Evolutionary conservation across 2,329 filamentous ascomycete genomes (phyloP).

Genomic region (Pezicula neosporulosa): DNA sequence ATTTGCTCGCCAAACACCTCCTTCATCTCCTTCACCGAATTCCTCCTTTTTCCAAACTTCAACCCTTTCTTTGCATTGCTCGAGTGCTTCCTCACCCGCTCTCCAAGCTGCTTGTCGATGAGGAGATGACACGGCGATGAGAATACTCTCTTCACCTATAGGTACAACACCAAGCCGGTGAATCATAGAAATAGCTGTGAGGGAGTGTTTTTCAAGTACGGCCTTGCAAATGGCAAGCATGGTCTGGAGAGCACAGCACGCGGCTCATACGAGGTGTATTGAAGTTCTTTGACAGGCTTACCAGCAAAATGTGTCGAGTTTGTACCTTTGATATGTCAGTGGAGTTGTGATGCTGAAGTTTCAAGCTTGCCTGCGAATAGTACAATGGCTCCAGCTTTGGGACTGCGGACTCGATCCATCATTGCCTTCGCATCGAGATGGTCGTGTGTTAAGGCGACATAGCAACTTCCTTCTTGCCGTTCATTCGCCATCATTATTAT

Average conservation of each 20-base stretch:
- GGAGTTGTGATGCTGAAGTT: slow-evolving; percentile 1
- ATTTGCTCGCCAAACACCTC: slow-evolving; percentile 83
- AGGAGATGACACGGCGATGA: slow-evolving; percentile 80
- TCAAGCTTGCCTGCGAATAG: slow-evolving; percentile 62
- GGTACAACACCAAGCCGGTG: slow-evolving; percentile 85
- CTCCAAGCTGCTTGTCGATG: slow-evolving; percentile 84
- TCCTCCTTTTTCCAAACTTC: slow-evolving; percentile 96
- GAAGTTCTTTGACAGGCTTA: slow-evolving; percentile 69
- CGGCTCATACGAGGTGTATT: slow-evolving; percentile 72
- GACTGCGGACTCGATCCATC: slow-evolving; percentile 67
- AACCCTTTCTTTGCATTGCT: slow-evolving; percentile 79
- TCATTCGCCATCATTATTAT: slow-evolving; percentile 31
- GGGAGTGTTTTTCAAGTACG: slow-evolving; percentile 55
- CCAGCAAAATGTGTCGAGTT: slow-evolving; percentile 75
- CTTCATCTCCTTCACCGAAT: slow-evolving; percentile 72
- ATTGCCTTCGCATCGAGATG: slow-evolving; percentile 52
- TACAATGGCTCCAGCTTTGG: slow-evolving; percentile 72
- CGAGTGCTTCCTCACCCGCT: slow-evolving; percentile 85
- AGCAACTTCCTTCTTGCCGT: slow-evolving; percentile 48
- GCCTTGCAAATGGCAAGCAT: slow-evolving; percentile 61
- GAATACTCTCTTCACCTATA: slow-evolving; percentile 88
- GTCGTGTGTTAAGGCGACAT: slow-evolving; percentile 65
- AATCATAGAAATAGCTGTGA: slow-evolving; percentile 73
- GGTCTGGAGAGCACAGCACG: slow-evolving; percentile 67
- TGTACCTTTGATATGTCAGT: slow-evolving; percentile 50